A percentile compares a stretch with the other conserved stretches of the same genome.
Conservation (phyloP, 208 protist genomes). For the Leishmania turanica region DNA sequence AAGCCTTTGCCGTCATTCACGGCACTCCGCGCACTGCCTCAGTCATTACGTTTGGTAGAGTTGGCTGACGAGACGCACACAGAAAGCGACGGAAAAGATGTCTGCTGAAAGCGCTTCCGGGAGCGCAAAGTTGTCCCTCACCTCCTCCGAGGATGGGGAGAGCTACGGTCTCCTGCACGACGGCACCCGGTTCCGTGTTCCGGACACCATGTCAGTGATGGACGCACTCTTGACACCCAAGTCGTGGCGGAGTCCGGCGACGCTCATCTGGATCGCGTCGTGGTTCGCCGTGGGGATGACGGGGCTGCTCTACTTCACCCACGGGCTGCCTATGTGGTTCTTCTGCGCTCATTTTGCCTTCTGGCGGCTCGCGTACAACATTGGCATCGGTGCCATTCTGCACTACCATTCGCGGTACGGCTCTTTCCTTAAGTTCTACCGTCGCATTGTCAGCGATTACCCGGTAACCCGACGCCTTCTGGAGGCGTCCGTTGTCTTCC, state of each 20-base stretch:
- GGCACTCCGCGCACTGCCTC: not conserved
- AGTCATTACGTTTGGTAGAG: not conserved
- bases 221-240: slow-evolving; percentile 42
- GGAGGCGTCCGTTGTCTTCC: slow-evolving; percentile 60
- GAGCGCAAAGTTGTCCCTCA: not conserved
- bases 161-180: slow-evolving; percentile 47
- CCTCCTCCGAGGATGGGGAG: slow-evolving; percentile 12
- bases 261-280: slow-evolving; percentile 56
- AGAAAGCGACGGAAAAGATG: slow-evolving; percentile 4
- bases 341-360: slow-evolving; percentile 89
- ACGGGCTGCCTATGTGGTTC: slow-evolving; percentile 58
- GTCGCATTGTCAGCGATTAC: slow-evolving; percentile 19
- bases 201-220: slow-evolving; percentile 75
- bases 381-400: slow-evolving; percentile 90
- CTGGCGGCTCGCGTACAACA: slow-evolving; percentile 95
- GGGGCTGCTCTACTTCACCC: slow-evolving; percentile 43
- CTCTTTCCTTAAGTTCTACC: slow-evolving; percentile 53
- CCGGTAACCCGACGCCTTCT: slow-evolving; percentile 34
- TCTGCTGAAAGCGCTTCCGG: not conserved
- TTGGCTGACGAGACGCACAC: not conserved
- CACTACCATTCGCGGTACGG: slow-evolving; percentile 76
- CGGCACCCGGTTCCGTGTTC: slow-evolving; percentile 60
- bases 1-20: not conserved
- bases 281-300: slow-evolving; percentile 37
- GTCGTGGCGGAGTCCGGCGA: slow-evolving; percentile 56